phyloP scores from a whole-genome alignment of 306 rosid genomes.

The Gillenia trifoliata region DNA sequence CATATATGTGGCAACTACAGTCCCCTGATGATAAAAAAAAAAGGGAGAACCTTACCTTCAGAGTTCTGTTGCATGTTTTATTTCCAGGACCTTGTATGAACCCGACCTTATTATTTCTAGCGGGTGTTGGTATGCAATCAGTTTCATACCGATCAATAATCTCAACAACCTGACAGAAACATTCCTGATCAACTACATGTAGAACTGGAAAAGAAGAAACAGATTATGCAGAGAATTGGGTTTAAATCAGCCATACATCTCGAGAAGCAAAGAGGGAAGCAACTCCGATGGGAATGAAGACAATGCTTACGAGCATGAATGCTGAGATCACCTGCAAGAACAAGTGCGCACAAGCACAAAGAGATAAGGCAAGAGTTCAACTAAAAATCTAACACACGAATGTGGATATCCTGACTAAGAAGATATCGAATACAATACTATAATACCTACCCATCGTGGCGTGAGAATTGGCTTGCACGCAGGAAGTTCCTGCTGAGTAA shows the following conservation, averaged over 20 bases:
- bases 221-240: neutral
- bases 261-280: conserved; percentile 74
- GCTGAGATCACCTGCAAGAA: conserved; percentile 78
- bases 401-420: neutral
- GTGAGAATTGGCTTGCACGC: conserved; percentile 99
- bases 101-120: conserved; percentile 38
- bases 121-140: conserved; percentile 38
- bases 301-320: conserved; percentile 68
- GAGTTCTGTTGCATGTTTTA: conserved; percentile 43
- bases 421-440: neutral
- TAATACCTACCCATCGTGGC: conserved; percentile 65
- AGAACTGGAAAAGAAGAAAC: conserved; percentile 9
- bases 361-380: neutral
- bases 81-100: conserved; percentile 46
- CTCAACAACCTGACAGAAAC: conserved; percentile 71
- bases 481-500: conserved; percentile 98
- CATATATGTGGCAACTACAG: neutral
- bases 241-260: conserved; percentile 46
- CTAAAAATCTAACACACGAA: neutral
- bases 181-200: conserved; percentile 25
- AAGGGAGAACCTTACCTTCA: conserved; percentile 40
- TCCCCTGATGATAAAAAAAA: neutral
- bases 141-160: conserved; percentile 70
- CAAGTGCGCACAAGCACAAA: neutral
- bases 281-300: conserved; percentile 91